Percentiles rank a stretch among this genome's conserved stretches.
Evolutionary conservation across 345 rosid species (phyloP).

Genomic region (Eucalyptus melliodora): DNA sequence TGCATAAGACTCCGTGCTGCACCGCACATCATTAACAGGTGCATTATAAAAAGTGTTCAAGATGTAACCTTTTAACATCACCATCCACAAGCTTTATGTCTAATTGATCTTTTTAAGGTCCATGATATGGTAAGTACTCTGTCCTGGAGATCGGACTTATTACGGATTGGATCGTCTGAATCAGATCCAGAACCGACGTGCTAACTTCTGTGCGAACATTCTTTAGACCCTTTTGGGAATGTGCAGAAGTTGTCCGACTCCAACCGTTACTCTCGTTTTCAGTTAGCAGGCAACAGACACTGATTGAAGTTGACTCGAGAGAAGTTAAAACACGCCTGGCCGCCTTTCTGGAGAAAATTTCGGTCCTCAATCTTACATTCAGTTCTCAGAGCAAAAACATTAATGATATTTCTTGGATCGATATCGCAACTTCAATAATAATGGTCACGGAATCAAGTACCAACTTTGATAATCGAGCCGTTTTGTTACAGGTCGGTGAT

Average conservation of each 20-base stretch:
- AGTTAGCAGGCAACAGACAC: neutral
- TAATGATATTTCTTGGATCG: neutral
- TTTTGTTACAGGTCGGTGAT: slow-evolving; percentile 73
- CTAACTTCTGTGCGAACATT: neutral
- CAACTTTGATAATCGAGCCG: neutral
- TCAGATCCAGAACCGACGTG: neutral
- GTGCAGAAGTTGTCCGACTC: neutral
- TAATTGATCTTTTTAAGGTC: neutral
- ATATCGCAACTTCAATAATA: neutral
- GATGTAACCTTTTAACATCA: neutral
- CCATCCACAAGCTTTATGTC: neutral
- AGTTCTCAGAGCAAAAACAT: neutral
- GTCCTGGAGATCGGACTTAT: neutral
- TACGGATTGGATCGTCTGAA: neutral
- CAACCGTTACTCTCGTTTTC: neutral
- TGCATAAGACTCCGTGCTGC: neutral
- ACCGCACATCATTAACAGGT: neutral
- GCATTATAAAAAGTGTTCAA: neutral
- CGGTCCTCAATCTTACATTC: neutral
- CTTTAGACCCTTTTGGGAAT: neutral
- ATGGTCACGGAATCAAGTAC: neutral
- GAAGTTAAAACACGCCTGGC: neutral
- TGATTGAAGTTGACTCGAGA: neutral
- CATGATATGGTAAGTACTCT: neutral
- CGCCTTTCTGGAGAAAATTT: neutral